phyloP scores from a whole-genome alignment of 2,329 filamentous ascomycete genomes.

The Uncinocarpus reesii region DNA sequence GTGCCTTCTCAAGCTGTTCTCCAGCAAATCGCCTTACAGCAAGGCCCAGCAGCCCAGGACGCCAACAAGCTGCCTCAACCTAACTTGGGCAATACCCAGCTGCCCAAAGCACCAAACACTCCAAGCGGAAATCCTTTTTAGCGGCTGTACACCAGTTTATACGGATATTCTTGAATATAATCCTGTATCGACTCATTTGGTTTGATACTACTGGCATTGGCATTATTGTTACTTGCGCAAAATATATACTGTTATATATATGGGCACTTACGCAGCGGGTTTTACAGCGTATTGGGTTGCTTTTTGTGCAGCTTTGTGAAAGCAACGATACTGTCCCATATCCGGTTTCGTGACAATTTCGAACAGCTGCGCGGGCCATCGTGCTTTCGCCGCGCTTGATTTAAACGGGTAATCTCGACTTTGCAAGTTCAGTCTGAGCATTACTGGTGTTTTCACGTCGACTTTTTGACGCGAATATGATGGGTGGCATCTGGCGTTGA shows the following conservation, averaged over 20 bases:
- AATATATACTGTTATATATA: background rate
- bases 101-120: constrained; percentile 7
- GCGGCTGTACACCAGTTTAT: background rate
- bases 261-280: background rate
- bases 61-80: background rate
- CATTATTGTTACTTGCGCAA: constrained; percentile 5
- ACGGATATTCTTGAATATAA: too few relatives aligned
- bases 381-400: too few relatives aligned
- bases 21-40: constrained; percentile 20
- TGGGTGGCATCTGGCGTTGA: constrained; percentile 3
- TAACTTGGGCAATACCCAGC: constrained; percentile 1
- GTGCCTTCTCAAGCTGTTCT: constrained; percentile 31
- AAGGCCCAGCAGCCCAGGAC: background rate
- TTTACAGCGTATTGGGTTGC: too few relatives aligned
- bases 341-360: background rate
- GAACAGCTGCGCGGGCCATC: background rate
- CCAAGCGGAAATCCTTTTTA: constrained; percentile 9
- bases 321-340: too few relatives aligned
- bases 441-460: background rate
- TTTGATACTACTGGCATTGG: constrained; percentile 7
- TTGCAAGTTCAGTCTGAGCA: too few relatives aligned
- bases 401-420: too few relatives aligned
- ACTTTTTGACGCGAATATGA: background rate
- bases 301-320: too few relatives aligned
- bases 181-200: background rate